Evolutionary conservation across 768 basidiomycete genomes (phyloP), one percentile per base, ranked within the genome.

Genomic region (Trametes elegans): DNA sequence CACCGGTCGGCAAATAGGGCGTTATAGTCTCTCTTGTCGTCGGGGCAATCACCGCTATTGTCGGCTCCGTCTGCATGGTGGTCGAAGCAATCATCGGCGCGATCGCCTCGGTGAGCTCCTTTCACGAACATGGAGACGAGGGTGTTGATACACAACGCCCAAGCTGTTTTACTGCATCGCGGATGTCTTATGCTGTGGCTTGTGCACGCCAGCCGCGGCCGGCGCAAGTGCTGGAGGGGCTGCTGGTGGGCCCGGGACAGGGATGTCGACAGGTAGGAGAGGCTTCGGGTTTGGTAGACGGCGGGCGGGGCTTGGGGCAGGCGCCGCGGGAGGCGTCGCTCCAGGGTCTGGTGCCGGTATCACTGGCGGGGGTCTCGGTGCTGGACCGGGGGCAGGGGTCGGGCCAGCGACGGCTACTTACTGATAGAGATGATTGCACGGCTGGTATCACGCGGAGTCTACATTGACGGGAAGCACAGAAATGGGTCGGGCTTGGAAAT

Each of bases 1-100:
- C 10, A 32, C 7, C 31, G n/a, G 9, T 10, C 2, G 5, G 19
- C 19, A 32, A 8, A 36, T 35, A 57, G 56, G 56, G 56, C 38
- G 28, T 57, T 18, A 48, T 57, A 8, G 38, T 57, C 19, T 57
- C 56, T 16, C 39, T 57, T 8, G 16, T 57, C 6, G 56, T 57
- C 27, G 56, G 56, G 44, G 40, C 31, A 6, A 36, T 57, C 8
- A 52, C 40, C 28, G 50, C 56, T 18, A 46, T 57, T 7, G 38
- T 57, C 29, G 49, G 36, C 36, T 49, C 56, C 5, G 38, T 57
- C 36, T 44, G 47, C 16, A 35, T 24, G 14, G 48, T 57, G 6
- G 14, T 57, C 19, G 56, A 52, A 27, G 43, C 40, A 43, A 40
- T 57, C 19, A 31, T 57, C 34, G 42, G 44, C 24, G 56, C 44